A percentile compares a stretch with the other conserved stretches of the same genome.
Conservation (phyloP, 148 eudicot genomes). For the Fagopyrum tataricum region DNA sequence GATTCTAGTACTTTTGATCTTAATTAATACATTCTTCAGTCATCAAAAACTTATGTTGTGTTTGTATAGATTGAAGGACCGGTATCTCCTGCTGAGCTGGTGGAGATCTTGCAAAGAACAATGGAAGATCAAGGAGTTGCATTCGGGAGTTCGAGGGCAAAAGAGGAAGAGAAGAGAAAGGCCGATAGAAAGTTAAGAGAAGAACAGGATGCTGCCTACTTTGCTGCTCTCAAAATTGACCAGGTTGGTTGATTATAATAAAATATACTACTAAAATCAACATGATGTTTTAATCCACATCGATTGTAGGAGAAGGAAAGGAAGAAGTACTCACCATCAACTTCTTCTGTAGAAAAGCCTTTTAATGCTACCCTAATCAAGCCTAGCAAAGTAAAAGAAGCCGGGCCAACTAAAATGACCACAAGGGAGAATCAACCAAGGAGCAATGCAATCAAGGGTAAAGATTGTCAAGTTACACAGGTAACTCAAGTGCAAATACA, state of each 20-base stretch:
- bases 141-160: slow-evolving; percentile 43
- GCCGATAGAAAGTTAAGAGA: slow-evolving; percentile 55
- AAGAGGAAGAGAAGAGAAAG: slow-evolving; percentile 49
- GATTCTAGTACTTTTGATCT: background rate
- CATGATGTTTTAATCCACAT: too few relatives aligned
- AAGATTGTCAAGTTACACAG: slow-evolving; percentile 48
- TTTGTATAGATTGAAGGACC: slow-evolving; percentile 72
- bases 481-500: slow-evolving; percentile 21
- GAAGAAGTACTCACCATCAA: slow-evolving; percentile 23
- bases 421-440: slow-evolving; percentile 23
- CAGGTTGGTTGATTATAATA: slow-evolving; percentile 34
- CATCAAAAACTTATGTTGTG: too few relatives aligned
- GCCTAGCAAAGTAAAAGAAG: slow-evolving; percentile 30
- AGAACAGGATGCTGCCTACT: slow-evolving; percentile 90
- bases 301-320: slow-evolving; percentile 68
- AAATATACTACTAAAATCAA: background rate
- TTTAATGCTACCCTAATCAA: slow-evolving; percentile 9
- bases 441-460: slow-evolving; percentile 25
- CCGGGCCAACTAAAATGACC: slow-evolving; percentile 5
- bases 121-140: slow-evolving; percentile 81
- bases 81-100: slow-evolving; percentile 69
- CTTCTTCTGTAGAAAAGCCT: background rate
- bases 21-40: too few relatives aligned
- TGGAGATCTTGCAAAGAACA: slow-evolving; percentile 68
- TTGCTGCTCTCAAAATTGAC: slow-evolving; percentile 65